A percentile compares a stretch with the other conserved stretches of the same genome.
Evolutionary conservation across 2,329 filamentous ascomycete genomes (phyloP).

Genomic region (Geosmithia putterillii): DNA sequence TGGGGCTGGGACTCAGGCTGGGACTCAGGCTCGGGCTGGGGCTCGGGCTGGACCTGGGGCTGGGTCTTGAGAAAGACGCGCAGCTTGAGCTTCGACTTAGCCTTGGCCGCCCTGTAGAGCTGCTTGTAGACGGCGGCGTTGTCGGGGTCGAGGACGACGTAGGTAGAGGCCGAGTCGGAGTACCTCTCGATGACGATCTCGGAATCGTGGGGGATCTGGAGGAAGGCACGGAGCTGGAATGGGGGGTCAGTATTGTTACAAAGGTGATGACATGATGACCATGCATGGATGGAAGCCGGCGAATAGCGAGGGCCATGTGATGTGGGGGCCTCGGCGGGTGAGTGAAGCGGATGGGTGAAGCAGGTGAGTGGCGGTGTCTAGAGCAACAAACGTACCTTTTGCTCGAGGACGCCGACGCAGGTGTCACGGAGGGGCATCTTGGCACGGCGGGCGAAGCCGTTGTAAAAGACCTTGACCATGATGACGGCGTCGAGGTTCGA

Average conservation of each 20-base stretch:
- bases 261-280: not conserved
- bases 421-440: constrained; percentile 86
- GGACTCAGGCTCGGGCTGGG: too few relatives aligned
- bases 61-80: constrained; percentile 45
- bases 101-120: constrained; percentile 90
- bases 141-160: constrained; percentile 63
- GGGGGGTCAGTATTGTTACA: not conserved
- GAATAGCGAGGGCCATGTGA: not conserved
- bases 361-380: too few relatives aligned
- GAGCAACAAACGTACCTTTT: constrained; percentile 70
- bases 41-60: constrained; percentile 11
- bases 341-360: not conserved
- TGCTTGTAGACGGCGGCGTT: constrained; percentile 90
- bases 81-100: constrained; percentile 93
- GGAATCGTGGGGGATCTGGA: constrained; percentile 17
- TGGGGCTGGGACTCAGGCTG: too few relatives aligned
- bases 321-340: not conserved
- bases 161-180: constrained; percentile 80
- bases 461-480: constrained; percentile 73
- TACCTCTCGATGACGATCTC: constrained; percentile 71
- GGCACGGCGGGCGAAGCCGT: constrained; percentile 67
- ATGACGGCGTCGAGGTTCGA: constrained; percentile 35
- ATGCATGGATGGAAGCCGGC: not conserved
- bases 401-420: constrained; percentile 57
- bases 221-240: constrained; percentile 19